These are phyloP conservation scores for Rosa rugosa DNA, from an alignment of 306 rosid genomes.

Conservation along the genomic window DNA sequence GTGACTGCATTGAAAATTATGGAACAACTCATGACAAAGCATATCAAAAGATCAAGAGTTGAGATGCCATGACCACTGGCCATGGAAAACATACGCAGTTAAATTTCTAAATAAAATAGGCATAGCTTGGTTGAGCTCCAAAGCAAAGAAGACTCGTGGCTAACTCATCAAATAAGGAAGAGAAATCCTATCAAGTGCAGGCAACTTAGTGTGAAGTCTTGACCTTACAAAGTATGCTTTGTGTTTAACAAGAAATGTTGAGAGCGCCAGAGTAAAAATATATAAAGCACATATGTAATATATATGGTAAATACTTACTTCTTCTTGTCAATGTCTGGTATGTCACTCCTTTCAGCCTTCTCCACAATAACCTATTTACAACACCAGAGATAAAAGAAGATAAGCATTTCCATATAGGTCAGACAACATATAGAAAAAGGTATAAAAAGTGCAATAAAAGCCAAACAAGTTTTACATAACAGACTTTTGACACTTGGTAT, in stretches of 20 bases:
- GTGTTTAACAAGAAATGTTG: background rate
- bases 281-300: background rate
- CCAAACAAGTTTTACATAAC: background rate
- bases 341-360: conserved; percentile 77
- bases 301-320: conserved; percentile 47
- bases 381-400: conserved; percentile 22
- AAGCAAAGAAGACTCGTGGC: background rate
- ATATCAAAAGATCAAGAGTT: background rate
- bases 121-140: background rate
- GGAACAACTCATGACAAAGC: background rate
- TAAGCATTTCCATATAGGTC: background rate
- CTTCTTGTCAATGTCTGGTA: conserved; percentile 91
- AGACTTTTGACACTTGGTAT: background rate
- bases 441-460: background rate
- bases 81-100: background rate
- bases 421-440: background rate
- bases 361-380: conserved; percentile 73
- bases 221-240: background rate
- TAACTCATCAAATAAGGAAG: background rate
- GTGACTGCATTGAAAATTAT: background rate
- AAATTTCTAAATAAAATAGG: background rate
- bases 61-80: background rate
- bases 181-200: background rate
- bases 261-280: background rate
- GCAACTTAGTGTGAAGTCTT: background rate